phyloP scores from a whole-genome alignment of 2,329 filamentous ascomycete genomes.

The Ceratocystis ficicola region DNA sequence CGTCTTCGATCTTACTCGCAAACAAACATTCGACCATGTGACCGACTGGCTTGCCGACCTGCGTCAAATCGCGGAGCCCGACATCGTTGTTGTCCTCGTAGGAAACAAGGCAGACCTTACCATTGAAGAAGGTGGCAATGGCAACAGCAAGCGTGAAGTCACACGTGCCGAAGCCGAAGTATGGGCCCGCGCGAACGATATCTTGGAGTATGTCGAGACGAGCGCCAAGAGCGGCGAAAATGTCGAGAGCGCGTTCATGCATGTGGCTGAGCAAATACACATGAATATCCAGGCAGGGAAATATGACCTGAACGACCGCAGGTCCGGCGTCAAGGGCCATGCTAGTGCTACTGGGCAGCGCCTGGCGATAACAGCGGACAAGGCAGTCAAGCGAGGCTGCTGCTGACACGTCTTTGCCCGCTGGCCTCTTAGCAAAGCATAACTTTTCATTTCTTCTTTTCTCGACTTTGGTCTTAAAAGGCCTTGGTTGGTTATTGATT shows the following conservation, averaged over 20 bases:
- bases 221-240: constrained; percentile 90
- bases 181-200: constrained; percentile 75
- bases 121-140: constrained; percentile 26
- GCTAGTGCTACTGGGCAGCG: constrained; percentile 38
- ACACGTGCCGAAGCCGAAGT: constrained; percentile 71
- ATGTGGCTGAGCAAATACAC: constrained; percentile 90
- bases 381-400: constrained; percentile 35
- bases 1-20: constrained; percentile 87
- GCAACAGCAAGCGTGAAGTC: constrained; percentile 56
- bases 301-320: constrained; percentile 86
- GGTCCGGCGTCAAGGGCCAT: constrained; percentile 77
- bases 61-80: constrained; percentile 85
- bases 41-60: constrained; percentile 92
- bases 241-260: constrained; percentile 83
- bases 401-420: constrained; percentile 30
- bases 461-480: not conserved
- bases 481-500: not conserved
- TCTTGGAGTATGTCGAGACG: constrained; percentile 91
- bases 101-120: constrained; percentile 90
- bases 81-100: constrained; percentile 87
- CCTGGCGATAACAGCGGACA: constrained; percentile 33
- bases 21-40: constrained; percentile 73
- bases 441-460: not conserved
- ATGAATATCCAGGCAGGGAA: constrained; percentile 90
- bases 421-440: not conserved